Evolutionary conservation across 306 rosid species (phyloP).

Genomic region (Psophocarpus tetragonolobus): DNA sequence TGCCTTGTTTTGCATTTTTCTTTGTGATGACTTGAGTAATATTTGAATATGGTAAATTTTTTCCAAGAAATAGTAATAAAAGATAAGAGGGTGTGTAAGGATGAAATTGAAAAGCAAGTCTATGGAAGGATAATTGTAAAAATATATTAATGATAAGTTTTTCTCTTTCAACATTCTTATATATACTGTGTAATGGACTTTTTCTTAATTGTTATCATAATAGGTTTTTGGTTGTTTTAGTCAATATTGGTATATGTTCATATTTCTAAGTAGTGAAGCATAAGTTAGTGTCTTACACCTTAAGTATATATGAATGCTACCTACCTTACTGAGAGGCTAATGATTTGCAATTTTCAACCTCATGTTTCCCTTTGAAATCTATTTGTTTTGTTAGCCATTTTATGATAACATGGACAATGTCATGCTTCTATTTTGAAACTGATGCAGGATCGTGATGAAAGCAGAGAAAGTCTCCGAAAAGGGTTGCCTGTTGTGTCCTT

Average conservation of each 20-base stretch:
- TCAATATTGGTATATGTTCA: background rate
- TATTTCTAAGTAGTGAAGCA: background rate
- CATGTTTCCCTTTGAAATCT: background rate
- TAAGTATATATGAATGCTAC: no score
- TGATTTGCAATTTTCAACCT: background rate
- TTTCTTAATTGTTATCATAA: background rate
- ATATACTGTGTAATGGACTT: background rate
- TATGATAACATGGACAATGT: background rate
- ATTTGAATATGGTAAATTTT: background rate
- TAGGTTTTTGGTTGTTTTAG: background rate
- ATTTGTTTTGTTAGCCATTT: background rate
- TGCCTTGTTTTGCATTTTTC: background rate
- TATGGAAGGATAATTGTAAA: background rate
- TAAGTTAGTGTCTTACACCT: background rate
- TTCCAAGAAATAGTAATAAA: background rate
- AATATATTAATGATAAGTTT: no score
- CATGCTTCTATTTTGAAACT: background rate
- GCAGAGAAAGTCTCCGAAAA: conserved; percentile 45
- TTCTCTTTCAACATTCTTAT: background rate
- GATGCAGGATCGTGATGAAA: conserved; percentile 71
- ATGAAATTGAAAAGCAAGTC: background rate
- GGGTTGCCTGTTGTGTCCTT: conserved; percentile 74
- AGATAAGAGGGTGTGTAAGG: background rate
- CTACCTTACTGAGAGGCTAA: background rate
- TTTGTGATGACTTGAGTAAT: background rate